Conservation (phyloP, 2,329 filamentous ascomycete genomes). For the Pseudogymnoascus sp. region DNA sequence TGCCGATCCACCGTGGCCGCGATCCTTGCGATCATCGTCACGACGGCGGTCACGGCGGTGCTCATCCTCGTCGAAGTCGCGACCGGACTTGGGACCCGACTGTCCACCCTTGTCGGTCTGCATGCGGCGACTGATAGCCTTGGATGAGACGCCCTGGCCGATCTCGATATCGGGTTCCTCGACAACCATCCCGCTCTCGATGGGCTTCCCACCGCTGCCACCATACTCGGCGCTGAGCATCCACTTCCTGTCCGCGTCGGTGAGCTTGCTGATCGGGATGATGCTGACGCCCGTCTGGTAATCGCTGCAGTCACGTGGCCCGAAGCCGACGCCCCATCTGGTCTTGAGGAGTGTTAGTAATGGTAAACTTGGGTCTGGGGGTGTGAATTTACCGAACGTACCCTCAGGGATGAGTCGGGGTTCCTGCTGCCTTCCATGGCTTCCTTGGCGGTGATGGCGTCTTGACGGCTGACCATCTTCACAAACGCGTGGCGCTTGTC, state of each 20-base stretch:
- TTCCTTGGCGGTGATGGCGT: conserved; percentile 75
- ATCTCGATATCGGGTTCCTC: conserved; percentile 99
- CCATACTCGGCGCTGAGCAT: conserved; percentile 89
- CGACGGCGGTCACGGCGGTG: conserved; percentile 18
- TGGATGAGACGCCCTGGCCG: conserved; percentile 91
- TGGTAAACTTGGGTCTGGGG: neutral
- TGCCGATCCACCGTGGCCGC: conserved; percentile 13
- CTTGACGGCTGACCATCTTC: conserved; percentile 88
- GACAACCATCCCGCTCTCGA: conserved; percentile 78
- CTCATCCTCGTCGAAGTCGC: conserved; percentile 27
- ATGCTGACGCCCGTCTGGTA: conserved; percentile 87
- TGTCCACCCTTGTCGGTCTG: conserved; percentile 59
- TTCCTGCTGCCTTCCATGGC: conserved; percentile 76
- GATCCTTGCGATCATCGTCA: conserved; percentile 14
- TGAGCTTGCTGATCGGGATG: conserved; percentile 86
- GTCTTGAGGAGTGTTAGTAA: conserved; percentile 45
- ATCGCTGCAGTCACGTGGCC: conserved; percentile 93
- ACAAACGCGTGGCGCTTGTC: conserved; percentile 98
- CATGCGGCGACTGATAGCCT: conserved; percentile 66
- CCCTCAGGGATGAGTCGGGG: conserved; percentile 45
- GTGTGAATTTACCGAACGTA: conserved; percentile 20
- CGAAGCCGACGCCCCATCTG: conserved; percentile 95
- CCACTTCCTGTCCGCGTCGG: conserved; percentile 96
- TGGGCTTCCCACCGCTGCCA: conserved; percentile 74
- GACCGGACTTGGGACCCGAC: conserved; percentile 52